Base-by-base conservation (phyloP, 2,329 filamentous ascomycete genomes). In the Fusarium sp. region DNA sequence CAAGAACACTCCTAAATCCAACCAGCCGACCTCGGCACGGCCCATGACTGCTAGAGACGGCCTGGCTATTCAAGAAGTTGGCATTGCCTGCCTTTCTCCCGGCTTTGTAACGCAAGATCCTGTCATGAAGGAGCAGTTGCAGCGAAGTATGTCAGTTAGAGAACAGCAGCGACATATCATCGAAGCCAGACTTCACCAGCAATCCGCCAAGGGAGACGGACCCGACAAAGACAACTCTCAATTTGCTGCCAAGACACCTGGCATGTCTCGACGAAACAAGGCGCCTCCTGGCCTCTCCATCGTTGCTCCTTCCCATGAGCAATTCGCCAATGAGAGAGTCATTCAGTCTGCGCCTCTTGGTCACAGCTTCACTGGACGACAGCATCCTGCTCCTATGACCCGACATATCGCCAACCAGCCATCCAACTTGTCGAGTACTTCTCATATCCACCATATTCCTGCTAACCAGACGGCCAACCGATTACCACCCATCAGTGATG, bases 31-130 rank as follows among this genome's bases (percentile, higher is more conserved):
- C 32, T 88, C 91, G 8, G 90, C 90, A 54, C 89, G 94, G 41
- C 91, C 94, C 40, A 84, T 97, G 81, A 96, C 93, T 11, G 91
- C 91, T 25, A 88, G 93, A 73, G 93, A 97, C 47, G 88, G 91
- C 24, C 83, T 96, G 40, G 92, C 87, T 44, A 95, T 98, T 77
- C 94, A 97, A 75, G 94, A 98, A 80, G 92, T 98, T 27, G 96
- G 96, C 62, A 86, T 98, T 60, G 95, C 95, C 44, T 99, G 96
- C 77, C 85, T 99, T 58, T 98, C 96, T 4, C 96, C 96, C 0
- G 96, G 96, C 57, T 98, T 99, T 77, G 91, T 97, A 72, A 98
- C 96, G 18, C 93, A 98, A 75, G 94, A 99, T 80, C 95, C 96
- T n/a, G 88, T 92, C 22, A 97, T 98, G 94, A 91, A 96, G 78